Percentiles rank a stretch among this genome's conserved stretches.
Conservation (phyloP, 495 filamentous ascomycete species). For the Chaetomium fimeti region DNA sequence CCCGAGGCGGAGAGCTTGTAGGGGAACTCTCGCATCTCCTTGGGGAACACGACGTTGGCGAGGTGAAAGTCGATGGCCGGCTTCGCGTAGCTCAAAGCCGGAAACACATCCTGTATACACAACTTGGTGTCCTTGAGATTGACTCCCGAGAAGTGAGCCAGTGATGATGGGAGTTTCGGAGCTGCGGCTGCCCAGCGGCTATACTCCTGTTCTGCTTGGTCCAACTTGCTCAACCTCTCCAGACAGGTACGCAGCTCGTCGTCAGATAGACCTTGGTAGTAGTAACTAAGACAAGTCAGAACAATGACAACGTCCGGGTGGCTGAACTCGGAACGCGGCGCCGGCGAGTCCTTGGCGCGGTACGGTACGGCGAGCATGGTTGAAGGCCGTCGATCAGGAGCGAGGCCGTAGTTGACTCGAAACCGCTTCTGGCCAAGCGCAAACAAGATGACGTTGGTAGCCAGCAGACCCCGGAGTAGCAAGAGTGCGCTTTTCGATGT, state of each 20-base stretch:
- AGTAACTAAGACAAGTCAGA: slow-evolving; percentile 68
- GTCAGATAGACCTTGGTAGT: slow-evolving; percentile 60
- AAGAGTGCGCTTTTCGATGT: slow-evolving; percentile 46
- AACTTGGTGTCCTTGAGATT: slow-evolving; percentile 57
- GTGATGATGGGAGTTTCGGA: slow-evolving; percentile 36
- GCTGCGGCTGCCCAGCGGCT: slow-evolving; percentile 48
- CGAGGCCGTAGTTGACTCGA: slow-evolving; percentile 65
- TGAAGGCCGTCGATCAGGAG: slow-evolving; percentile 39
- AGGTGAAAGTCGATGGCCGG: slow-evolving; percentile 63
- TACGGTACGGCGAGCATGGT: slow-evolving; percentile 68
- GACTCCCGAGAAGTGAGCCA: slow-evolving; percentile 53
- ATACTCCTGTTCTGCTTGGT: slow-evolving; percentile 58
- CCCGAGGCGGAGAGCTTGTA: slow-evolving; percentile 66
- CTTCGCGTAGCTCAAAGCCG: slow-evolving; percentile 52
- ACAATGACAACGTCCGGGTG: slow-evolving; percentile 69
- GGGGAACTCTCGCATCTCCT: slow-evolving; percentile 62
- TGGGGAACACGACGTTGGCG: slow-evolving; percentile 60
- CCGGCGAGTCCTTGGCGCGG: slow-evolving; percentile 65
- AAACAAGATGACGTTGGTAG: slow-evolving; percentile 55
- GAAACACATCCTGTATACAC: slow-evolving; percentile 49
- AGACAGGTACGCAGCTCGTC: slow-evolving; percentile 54
- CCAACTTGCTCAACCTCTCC: slow-evolving; percentile 50
- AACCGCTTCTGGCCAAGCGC: slow-evolving; percentile 60
- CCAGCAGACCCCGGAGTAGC: slow-evolving; percentile 61
- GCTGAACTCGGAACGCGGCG: slow-evolving; percentile 65